Evolutionary conservation across 2,329 filamentous ascomycete genomes (phyloP).

Genomic region (Botrytis aclada): DNA sequence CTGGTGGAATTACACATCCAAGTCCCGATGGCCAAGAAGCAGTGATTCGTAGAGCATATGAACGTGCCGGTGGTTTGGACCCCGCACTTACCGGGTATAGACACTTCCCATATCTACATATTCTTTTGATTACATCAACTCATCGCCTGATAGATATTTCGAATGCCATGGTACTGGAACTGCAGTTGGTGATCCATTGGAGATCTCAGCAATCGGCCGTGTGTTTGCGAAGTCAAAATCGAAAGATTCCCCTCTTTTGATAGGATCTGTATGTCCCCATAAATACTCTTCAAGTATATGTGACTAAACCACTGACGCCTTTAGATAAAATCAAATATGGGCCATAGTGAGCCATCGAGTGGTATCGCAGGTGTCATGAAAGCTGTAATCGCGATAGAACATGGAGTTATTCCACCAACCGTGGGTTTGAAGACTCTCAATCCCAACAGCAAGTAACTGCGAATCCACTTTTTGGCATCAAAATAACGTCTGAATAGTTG

Average conservation of each 20-base stretch:
- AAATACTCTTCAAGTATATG: no score
- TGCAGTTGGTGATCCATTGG: slow-evolving; percentile 11
- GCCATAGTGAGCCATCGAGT: slow-evolving; percentile 15
- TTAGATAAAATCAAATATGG: slow-evolving; percentile 7
- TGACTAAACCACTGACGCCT: no score
- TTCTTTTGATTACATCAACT: no score
- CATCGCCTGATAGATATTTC: neutral
- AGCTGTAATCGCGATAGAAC: slow-evolving; percentile 3
- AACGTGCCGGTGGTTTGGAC: slow-evolving; percentile 7
- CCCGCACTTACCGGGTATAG: neutral
- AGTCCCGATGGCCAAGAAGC: slow-evolving; percentile 43
- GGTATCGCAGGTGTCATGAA: slow-evolving; percentile 17
- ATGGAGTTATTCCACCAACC: neutral
- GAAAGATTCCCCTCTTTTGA: neutral
- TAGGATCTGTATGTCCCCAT: neutral
- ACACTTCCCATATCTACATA: no score
- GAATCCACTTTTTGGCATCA: no score
- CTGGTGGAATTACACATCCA: slow-evolving; percentile 36
- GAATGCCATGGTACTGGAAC: slow-evolving; percentile 13
- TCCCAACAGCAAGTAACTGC: neutral
- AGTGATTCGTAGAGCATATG: slow-evolving; percentile 18
- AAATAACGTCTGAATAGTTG: neutral
- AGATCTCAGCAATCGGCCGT: neutral
- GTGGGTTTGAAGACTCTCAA: neutral
- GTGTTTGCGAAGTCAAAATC: neutral